Evolutionary conservation across 106 monocot species (phyloP).

Genomic region (Apostasia shenzhenica): DNA sequence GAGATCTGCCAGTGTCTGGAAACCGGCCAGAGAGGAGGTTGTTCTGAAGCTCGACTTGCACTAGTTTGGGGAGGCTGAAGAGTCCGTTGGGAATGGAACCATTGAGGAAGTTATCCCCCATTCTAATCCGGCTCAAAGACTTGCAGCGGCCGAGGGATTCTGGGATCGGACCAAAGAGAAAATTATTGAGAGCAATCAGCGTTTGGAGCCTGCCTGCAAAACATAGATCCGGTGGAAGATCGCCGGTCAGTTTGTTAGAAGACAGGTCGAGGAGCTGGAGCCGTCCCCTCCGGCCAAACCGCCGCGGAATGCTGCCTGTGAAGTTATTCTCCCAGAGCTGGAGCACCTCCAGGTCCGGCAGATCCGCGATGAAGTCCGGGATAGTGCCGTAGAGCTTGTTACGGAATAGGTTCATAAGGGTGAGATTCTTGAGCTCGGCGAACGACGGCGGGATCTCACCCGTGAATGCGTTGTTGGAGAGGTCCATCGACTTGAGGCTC

Average conservation of each 20-base stretch:
- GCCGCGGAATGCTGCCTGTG: conserved; percentile 38
- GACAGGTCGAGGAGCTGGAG: conserved; percentile 48
- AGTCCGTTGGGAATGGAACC: conserved; percentile 50
- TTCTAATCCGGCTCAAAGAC: conserved; percentile 33
- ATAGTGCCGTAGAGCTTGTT: conserved; percentile 53
- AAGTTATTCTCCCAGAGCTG: conserved; percentile 85
- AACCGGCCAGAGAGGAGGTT: conserved; percentile 52
- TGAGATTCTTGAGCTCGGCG: conserved; percentile 46
- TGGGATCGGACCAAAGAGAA: conserved; percentile 52
- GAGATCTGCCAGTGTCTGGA: conserved; percentile 13
- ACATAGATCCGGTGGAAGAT: conserved; percentile 39
- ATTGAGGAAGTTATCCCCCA: conserved; percentile 61
- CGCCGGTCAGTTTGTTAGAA: conserved; percentile 47
- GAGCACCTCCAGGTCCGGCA: conserved; percentile 52
- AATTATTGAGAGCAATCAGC: conserved; percentile 54
- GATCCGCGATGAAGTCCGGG: conserved; percentile 53
- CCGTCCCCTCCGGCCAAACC: conserved; percentile 28
- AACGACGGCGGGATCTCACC: conserved; percentile 35
- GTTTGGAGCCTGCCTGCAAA: conserved; percentile 36
- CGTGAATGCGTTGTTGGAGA: conserved; percentile 34
- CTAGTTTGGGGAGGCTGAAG: conserved; percentile 37
- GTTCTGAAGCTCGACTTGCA: conserved; percentile 53
- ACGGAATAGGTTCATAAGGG: conserved; percentile 59
- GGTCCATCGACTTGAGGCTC: conserved; percentile 29
- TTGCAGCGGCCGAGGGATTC: conserved; percentile 35